phyloP scores from a whole-genome alignment of 2,329 filamentous ascomycete species.

The Metarhizium sp. region DNA sequence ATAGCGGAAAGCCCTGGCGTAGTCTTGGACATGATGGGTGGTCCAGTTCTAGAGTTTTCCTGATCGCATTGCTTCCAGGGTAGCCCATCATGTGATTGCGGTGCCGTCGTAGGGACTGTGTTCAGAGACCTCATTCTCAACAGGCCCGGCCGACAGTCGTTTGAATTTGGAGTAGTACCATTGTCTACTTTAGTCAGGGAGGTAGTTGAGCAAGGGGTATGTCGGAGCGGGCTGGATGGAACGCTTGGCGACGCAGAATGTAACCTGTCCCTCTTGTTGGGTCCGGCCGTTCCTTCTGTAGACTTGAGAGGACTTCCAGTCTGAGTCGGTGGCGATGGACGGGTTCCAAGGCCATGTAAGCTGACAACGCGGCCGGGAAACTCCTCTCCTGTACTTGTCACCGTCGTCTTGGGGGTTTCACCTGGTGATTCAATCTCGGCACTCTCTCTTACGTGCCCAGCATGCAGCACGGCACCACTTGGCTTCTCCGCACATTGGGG shows the following conservation, averaged over 20 bases:
- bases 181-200: neutral
- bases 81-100: conserved; percentile 10
- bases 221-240: conserved; percentile 3
- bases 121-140: conserved; percentile 18
- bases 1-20: conserved; percentile 17
- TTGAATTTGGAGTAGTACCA: neutral
- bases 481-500: neutral
- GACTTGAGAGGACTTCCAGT: neutral
- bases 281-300: neutral
- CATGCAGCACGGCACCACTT: conserved; percentile 2
- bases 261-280: neutral
- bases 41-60: conserved; percentile 10
- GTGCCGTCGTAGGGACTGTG: conserved; percentile 9
- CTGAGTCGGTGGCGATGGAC: neutral
- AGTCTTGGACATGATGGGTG: conserved; percentile 17
- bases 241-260: neutral
- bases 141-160: conserved; percentile 1
- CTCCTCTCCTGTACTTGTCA: neutral
- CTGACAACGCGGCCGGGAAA: neutral
- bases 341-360: neutral
- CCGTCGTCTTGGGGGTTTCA: neutral
- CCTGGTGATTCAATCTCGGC: conserved; percentile 36
- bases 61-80: conserved; percentile 13
- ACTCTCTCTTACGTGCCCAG: conserved; percentile 37
- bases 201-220: neutral